These are phyloP conservation scores for Drechslerella dactyloides DNA, from an alignment of 2,329 filamentous ascomycete genomes.

Conservation along the genomic window DNA sequence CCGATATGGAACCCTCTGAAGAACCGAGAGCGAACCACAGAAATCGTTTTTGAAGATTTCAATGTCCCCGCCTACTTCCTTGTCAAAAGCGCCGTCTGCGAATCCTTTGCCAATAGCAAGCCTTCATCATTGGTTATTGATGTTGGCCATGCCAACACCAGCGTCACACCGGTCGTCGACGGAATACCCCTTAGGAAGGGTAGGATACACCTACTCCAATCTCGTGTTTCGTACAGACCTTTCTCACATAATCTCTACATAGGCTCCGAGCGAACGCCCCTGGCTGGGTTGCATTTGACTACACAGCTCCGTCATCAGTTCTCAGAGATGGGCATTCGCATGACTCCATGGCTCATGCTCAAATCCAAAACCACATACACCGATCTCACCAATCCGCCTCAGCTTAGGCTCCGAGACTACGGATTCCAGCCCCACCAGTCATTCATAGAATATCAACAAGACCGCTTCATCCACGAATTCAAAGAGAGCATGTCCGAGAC, in stretches of 20 bases:
- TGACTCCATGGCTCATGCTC: conserved; percentile 86
- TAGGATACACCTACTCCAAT: background rate
- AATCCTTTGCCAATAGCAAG: conserved; percentile 82
- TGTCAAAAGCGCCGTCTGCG: conserved; percentile 83
- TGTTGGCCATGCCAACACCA: conserved; percentile 85
- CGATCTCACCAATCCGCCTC: conserved; percentile 73
- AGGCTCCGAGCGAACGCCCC: conserved; percentile 75
- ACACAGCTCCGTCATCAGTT: conserved; percentile 75
- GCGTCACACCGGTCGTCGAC: conserved; percentile 89
- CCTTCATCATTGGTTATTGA: conserved; percentile 91
- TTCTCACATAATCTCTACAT: conserved; percentile 10
- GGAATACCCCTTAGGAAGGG: conserved; percentile 87
- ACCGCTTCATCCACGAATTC: conserved; percentile 91
- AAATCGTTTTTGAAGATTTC: conserved; percentile 97
- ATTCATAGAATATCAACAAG: conserved; percentile 85
- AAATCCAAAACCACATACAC: conserved; percentile 88
- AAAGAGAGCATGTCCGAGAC: conserved; percentile 97
- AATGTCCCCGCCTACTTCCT: conserved; percentile 94
- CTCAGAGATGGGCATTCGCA: conserved; percentile 53
- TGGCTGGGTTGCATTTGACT: conserved; percentile 89
- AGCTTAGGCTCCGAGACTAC: conserved; percentile 77
- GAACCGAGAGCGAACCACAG: conserved; percentile 88
- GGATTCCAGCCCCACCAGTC: conserved; percentile 67
- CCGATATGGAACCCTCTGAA: conserved; percentile 90
- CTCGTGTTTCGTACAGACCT: background rate